These are phyloP conservation scores for Elongisporangium prolatum DNA, from an alignment of 352 stramenopile genomes.

Conservation along the genomic window DNA sequence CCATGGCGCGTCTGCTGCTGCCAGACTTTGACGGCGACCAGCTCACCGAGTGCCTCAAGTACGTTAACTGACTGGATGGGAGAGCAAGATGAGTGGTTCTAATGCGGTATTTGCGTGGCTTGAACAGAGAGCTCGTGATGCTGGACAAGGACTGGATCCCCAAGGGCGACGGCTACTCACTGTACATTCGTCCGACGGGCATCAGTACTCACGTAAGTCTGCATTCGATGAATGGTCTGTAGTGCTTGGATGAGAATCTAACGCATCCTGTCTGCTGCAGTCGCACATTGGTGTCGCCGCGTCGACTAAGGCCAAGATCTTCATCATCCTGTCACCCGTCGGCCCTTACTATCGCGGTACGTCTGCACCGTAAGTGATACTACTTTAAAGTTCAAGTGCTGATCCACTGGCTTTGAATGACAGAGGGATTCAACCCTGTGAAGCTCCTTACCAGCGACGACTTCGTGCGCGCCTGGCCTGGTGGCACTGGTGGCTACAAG, in stretches of 20 bases:
- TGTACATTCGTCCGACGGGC: conserved; percentile 95
- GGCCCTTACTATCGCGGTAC: conserved; percentile 95
- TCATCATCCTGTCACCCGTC: conserved; percentile 95
- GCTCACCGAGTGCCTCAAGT: conserved; percentile 92
- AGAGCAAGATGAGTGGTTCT: no score
- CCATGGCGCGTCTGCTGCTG: conserved; percentile 90
- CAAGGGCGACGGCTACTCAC: conserved; percentile 92
- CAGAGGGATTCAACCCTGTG: conserved; percentile 88
- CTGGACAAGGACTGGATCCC: conserved; percentile 93
- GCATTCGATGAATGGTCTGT: no score
- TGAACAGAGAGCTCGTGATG: conserved; percentile 62
- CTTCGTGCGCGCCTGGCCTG: conserved; percentile 95
- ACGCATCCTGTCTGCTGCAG: not conserved
- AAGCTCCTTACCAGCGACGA: conserved; percentile 89
- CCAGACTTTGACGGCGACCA: conserved; percentile 90
- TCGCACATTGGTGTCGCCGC: conserved; percentile 14
- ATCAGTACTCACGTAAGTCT: conserved; percentile 91
- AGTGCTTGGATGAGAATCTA: no score
- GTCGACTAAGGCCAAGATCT: conserved; percentile 90
- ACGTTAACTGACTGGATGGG: no score
- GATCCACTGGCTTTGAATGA: no score
- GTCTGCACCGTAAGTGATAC: no score
- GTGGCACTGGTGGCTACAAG: conserved; percentile 93
- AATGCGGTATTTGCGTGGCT: no score
- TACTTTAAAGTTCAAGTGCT: no score